A percentile compares a stretch with the other conserved stretches of the same genome.
These are phyloP conservation scores for Prunus davidiana DNA, from an alignment of 306 rosid species.

Conservation along the genomic window DNA sequence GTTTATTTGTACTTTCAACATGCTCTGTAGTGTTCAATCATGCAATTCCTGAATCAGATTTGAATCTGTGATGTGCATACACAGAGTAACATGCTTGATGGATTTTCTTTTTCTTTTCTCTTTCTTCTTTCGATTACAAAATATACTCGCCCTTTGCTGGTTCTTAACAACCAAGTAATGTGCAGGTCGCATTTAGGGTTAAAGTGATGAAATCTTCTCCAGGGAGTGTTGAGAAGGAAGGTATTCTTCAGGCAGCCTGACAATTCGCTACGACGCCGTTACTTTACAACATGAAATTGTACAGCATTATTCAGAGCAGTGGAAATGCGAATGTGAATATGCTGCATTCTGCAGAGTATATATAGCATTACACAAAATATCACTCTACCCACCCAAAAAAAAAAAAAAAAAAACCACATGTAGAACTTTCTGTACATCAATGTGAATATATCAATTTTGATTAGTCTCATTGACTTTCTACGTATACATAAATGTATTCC, in stretches of 20 bases:
- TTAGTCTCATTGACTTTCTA: neutral
- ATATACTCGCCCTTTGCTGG: neutral
- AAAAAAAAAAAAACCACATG: neutral
- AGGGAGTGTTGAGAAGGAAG: slow-evolving; percentile 24
- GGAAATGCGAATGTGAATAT: slow-evolving; percentile 11
- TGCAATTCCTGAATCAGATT: neutral
- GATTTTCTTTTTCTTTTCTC: neutral
- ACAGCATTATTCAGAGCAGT: slow-evolving; percentile 40
- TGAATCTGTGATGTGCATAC: neutral
- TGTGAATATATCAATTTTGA: slow-evolving; percentile 15
- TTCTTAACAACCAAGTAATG: slow-evolving; percentile 13
- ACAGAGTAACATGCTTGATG: neutral
- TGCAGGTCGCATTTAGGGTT: slow-evolving; percentile 78
- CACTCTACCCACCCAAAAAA: neutral
- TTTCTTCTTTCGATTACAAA: too few relatives aligned
- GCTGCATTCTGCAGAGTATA: slow-evolving; percentile 16
- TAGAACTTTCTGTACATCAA: neutral
- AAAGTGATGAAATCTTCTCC: slow-evolving; percentile 59
- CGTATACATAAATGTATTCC: neutral
- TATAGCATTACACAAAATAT: neutral
- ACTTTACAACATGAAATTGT: slow-evolving; percentile 27
- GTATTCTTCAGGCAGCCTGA: slow-evolving; percentile 39
- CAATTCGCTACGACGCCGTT: neutral
- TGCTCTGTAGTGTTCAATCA: neutral
- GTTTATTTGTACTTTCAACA: too few relatives aligned